These are phyloP conservation scores for Lantana camara DNA, from an alignment of 257 asterid species.

Conservation along the genomic window DNA sequence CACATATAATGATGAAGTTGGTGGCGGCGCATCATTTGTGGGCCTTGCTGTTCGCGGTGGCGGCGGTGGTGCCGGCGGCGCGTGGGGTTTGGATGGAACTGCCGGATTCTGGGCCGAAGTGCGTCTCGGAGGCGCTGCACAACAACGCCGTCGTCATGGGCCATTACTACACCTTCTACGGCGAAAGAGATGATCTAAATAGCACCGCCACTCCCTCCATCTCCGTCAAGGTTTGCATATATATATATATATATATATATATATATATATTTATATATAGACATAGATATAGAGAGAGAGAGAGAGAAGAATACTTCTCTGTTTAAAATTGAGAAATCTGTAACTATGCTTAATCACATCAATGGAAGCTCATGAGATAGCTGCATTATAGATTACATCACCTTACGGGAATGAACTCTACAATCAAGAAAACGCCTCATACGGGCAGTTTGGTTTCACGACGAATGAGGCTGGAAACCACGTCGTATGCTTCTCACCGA, in stretches of 20 bases:
- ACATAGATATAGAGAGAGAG: too few species aligned
- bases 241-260: too few species aligned
- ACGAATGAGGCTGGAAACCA: constrained; percentile 66
- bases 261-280: too few species aligned
- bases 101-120: constrained; percentile 61
- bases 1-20: constrained; percentile 15
- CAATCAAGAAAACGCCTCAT: constrained; percentile 46
- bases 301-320: too few species aligned
- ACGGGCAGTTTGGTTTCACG: constrained; percentile 75
- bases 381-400: constrained; percentile 55
- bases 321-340: too few species aligned
- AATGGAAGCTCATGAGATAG: neutral
- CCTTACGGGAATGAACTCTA: constrained; percentile 61
- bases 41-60: constrained; percentile 30
- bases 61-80: constrained; percentile 42
- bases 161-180: constrained; percentile 52
- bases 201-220: constrained; percentile 44
- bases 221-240: constrained; percentile 54
- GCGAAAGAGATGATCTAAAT: constrained; percentile 32
- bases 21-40: constrained; percentile 25
- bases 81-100: constrained; percentile 68
- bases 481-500: constrained; percentile 57
- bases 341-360: neutral
- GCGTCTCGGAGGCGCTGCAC: constrained; percentile 70
- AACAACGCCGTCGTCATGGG: constrained; percentile 64